Evolutionary conservation across 495 filamentous ascomycete genomes (phyloP).

Genomic region (Aspergillus leporis): DNA sequence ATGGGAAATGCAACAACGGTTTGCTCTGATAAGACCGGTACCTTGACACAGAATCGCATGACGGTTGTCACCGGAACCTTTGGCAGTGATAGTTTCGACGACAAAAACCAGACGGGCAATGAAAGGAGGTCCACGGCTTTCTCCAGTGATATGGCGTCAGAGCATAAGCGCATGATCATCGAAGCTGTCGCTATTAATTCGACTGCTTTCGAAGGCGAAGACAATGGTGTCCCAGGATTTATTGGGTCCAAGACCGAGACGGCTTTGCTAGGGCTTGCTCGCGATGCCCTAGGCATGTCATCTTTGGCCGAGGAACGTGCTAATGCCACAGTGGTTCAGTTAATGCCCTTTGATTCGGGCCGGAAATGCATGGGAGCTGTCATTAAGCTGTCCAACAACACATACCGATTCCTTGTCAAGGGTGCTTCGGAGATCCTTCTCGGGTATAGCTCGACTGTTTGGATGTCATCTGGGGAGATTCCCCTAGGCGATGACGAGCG

Average conservation of each 20-base stretch:
- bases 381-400: constrained; percentile 53
- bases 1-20: constrained; percentile 86
- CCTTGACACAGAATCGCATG: constrained; percentile 86
- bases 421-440: constrained; percentile 78
- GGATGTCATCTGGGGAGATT: constrained; percentile 59
- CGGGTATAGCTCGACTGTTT: constrained; percentile 57
- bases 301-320: constrained; percentile 62
- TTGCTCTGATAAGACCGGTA: constrained; percentile 84
- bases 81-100: constrained; percentile 33
- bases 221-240: constrained; percentile 57
- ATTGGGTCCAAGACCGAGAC: constrained; percentile 81
- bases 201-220: constrained; percentile 73
- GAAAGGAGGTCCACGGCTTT: constrained; percentile 9
- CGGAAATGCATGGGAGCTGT: constrained; percentile 78
- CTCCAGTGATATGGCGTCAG: constrained; percentile 4
- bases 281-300: constrained; percentile 66
- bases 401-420: constrained; percentile 67
- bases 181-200: constrained; percentile 73
- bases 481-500: constrained; percentile 39
- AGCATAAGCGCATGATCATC: constrained; percentile 45
- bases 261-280: constrained; percentile 66
- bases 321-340: constrained; percentile 62
- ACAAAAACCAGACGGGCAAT: constrained; percentile 16
- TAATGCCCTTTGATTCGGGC: constrained; percentile 74
- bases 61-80: constrained; percentile 66